A percentile compares a stretch with the other conserved stretches of the same genome.
Conservation (phyloP, 1,139 yeast genomes). For the Diutina rugosa region DNA sequence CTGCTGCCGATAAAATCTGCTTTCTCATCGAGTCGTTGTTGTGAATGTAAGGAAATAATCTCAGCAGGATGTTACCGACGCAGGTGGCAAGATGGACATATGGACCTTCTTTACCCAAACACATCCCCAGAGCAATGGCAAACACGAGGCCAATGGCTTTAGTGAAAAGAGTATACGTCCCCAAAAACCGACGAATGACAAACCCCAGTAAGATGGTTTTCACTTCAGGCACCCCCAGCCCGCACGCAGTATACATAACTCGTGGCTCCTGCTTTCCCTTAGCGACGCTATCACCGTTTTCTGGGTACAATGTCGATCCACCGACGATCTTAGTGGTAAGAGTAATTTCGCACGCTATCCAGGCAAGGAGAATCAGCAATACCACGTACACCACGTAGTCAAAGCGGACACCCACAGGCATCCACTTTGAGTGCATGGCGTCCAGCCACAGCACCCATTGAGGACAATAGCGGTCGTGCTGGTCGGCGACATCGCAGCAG, state of each 20-base stretch:
- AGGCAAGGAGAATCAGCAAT: constrained; percentile 30
- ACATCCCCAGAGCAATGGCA: constrained; percentile 55
- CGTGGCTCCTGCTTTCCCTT: background rate
- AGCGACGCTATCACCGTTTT: constrained; percentile 2
- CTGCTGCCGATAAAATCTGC: constrained; percentile 50
- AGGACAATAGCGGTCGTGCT: constrained; percentile 9
- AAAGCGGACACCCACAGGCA: constrained; percentile 8
- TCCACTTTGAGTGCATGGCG: constrained; percentile 12
- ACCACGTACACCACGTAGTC: constrained; percentile 28
- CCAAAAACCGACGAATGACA: constrained; percentile 41
- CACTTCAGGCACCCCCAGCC: constrained; percentile 59
- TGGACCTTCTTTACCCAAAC: constrained; percentile 64
- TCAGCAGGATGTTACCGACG: constrained; percentile 45
- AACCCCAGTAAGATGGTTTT: constrained; percentile 45
- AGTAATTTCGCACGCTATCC: constrained; percentile 34
- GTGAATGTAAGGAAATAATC: constrained; percentile 36
- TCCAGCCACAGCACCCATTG: constrained; percentile 37
- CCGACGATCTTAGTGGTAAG: constrained; percentile 32
- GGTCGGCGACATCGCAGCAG: constrained; percentile 20
- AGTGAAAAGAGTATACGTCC: constrained; percentile 38
- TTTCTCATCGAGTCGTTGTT: constrained; percentile 41
- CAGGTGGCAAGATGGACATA: constrained; percentile 61
- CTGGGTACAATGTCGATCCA: constrained; percentile 3
- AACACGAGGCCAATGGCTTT: constrained; percentile 40
- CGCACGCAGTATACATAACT: constrained; percentile 39